Evolutionary conservation across 2,329 filamentous ascomycete species (phyloP).

Genomic region (Chaetomiaceae sp.): DNA sequence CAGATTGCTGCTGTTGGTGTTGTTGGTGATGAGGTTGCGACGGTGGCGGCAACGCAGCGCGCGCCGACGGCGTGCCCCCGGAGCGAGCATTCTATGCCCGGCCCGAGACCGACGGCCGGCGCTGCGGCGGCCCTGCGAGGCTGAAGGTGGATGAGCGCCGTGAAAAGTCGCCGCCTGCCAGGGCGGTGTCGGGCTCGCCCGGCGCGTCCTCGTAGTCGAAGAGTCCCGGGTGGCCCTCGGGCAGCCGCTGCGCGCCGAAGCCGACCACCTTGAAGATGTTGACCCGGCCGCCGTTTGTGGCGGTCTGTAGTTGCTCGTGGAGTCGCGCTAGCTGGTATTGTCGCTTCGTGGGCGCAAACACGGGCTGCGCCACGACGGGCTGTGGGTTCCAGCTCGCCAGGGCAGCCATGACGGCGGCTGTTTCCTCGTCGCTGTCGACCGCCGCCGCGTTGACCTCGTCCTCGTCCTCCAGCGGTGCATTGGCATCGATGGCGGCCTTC

Average conservation of each 20-base stretch:
- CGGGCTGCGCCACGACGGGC: constrained; percentile 63
- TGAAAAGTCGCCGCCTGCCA: constrained; percentile 30
- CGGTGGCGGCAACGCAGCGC: neutral
- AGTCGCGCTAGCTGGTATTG: constrained; percentile 58
- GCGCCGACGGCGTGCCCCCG: constrained; percentile 8
- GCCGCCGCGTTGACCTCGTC: constrained; percentile 72
- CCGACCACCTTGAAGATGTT: constrained; percentile 60
- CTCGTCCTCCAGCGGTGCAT: constrained; percentile 82
- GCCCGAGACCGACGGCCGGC: constrained; percentile 42
- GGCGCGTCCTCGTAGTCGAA: constrained; percentile 49
- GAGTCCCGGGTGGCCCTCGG: constrained; percentile 42
- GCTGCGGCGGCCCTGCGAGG: constrained; percentile 35
- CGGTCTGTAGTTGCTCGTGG: constrained; percentile 59
- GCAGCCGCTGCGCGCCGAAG: constrained; percentile 49
- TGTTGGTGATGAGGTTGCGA: neutral
- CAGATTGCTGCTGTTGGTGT: too few relatives aligned
- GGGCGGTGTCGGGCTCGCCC: constrained; percentile 48
- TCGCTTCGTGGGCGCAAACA: constrained; percentile 55
- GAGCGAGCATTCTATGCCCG: constrained; percentile 35
- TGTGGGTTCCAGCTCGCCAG: constrained; percentile 70
- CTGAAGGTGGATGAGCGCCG: constrained; percentile 43
- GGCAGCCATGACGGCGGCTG: constrained; percentile 78
- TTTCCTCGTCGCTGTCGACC: constrained; percentile 93
- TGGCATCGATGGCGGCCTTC: constrained; percentile 91
- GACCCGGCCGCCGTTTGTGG: constrained; percentile 58